Base-by-base conservation (phyloP, 805 yeast species). In the Zygosaccharomyces rouxii region DNA sequence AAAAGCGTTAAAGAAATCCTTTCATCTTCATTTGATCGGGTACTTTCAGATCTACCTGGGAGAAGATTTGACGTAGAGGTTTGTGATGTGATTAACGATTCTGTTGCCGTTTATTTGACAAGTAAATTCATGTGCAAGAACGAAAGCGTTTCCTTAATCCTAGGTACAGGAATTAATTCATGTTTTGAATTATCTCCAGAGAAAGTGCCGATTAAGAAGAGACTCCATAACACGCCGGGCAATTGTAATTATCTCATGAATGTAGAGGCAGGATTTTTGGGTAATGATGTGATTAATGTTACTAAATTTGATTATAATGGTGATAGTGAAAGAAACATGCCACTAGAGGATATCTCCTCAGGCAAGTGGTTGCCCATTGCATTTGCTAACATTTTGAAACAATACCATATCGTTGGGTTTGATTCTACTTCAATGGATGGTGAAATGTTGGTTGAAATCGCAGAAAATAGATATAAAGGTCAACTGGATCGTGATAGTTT, bases 81-180 rank as follows among this genome's bases (percentile, higher is more conserved):
- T 19, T 63, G 70, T 51, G 64, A 73, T 13, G 72, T 83, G 33
- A 67, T 83, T 26, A 84, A 84, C 61, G 89, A 81, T 58, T 77
- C 86, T 1, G 73, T 81, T n/a, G 83, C 86, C 0, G 86, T 82
- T 0, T 78, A 74, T 58, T 67, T 83, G 9, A 75, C 86, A 0
- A 83, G 82, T 7, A 55, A 63, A 16, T 55, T 58, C 28, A 63
- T 48, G 21, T 49, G 43, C 21, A 42, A 42, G 22, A 46, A 41
- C 7, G 35, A 42, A 5, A 33, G 50, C 10, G 55, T 83, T 39
- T 84, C 86, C 0, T 54, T 84, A 54, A 85, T 84, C 3, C 63
- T 83, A 44, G 89, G 90, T 0, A 84, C 90, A 2, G 90, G 90
- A 1, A 63, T 79, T 46, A 84, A 84, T 55, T 62, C 79, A 30